Evolutionary conservation across 768 basidiomycete genomes (phyloP), one percentile per base, ranked within the genome.

Genomic region (Boletus vinaceobasis): DNA sequence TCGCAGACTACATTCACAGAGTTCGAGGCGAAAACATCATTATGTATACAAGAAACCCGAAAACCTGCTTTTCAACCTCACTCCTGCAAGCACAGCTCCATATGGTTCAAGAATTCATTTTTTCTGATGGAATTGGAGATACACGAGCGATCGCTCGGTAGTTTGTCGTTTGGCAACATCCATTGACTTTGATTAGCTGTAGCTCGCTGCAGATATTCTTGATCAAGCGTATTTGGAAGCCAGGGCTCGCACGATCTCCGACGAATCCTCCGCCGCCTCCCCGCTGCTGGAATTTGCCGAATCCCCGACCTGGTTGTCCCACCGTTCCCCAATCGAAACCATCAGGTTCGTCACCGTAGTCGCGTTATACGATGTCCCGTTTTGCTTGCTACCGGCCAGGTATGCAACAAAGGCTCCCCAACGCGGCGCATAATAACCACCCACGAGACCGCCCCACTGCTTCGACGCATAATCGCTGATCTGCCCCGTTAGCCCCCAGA

Each of bases 401-500:
- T 74, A 74, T 14, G 33, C 50, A 14, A 72, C 62, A 45, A 76
- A 76, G 32, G 67, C 62, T 52, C 53, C 53, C 75, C 75, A 77
- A 2, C 75, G 66, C 37, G 48, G 35, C 0, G 37, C 53, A 58
- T 77, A 77, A 61, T 76, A 77, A 4, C 59, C 62, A 13, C 67
- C 61, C 33, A 77, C 69, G 45, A 77, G 68, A 4, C 75, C 74
- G 1, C 67, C 71, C 74, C 75, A 75, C 56, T 72, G 72, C 51
- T 76, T 77, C n/a, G 74, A 75, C 21, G 75, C 75, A 45, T 77
- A 77, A 55, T 75, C 75, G 50, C 71, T 69, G 67, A 73, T 74
- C 63, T 76, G 60, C 15, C 75, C 74, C 19, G 63, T 65, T 4
- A 73, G 74, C 23, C 75, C 75, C 75, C 75, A 76, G 27, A 76